A percentile compares a stretch with the other conserved stretches of the same genome.
Conservation (phyloP, 495 filamentous ascomycete species). For the Letharia lupina region DNA sequence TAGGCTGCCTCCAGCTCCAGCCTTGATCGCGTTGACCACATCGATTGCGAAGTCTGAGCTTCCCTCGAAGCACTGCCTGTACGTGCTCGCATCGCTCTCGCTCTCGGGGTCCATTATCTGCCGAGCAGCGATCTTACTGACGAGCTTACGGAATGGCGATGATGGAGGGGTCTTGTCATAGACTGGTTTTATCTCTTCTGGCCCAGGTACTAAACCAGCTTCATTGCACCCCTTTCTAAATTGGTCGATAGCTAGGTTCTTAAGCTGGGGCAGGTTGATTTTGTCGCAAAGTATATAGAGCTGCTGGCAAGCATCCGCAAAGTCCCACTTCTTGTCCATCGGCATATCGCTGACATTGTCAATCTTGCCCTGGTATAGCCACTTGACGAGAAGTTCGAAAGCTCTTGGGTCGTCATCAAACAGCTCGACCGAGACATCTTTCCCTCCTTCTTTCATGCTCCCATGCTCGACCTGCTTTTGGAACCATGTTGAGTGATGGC, state of each 20-base stretch:
- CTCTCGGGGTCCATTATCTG: slow-evolving; percentile 45
- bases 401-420: slow-evolving; percentile 36
- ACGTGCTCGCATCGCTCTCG: slow-evolving; percentile 35
- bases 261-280: slow-evolving; percentile 37
- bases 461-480: slow-evolving; percentile 31
- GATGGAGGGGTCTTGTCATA: slow-evolving; percentile 33
- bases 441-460: slow-evolving; percentile 24
- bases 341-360: slow-evolving; percentile 36
- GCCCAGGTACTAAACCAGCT: slow-evolving; percentile 39
- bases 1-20: slow-evolving; percentile 34
- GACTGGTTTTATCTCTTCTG: slow-evolving; percentile 41
- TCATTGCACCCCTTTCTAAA: slow-evolving; percentile 37
- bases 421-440: slow-evolving; percentile 29
- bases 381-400: slow-evolving; percentile 44
- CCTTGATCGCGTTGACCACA: slow-evolving; percentile 40
- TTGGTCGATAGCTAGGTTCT: slow-evolving; percentile 43
- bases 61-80: slow-evolving; percentile 37
- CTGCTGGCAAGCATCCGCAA: slow-evolving; percentile 41
- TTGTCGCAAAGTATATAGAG: slow-evolving; percentile 42
- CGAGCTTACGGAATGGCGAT: slow-evolving; percentile 37
- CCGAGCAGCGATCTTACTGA: slow-evolving; percentile 40
- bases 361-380: slow-evolving; percentile 43
- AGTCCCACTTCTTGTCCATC: slow-evolving; percentile 39
- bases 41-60: slow-evolving; percentile 41
- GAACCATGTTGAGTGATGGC: slow-evolving; percentile 39